Percentiles rank a stretch among this genome's conserved stretches.
Conservation (phyloP, 352 stramenopile species). For the Phytopythium ostracodes region DNA sequence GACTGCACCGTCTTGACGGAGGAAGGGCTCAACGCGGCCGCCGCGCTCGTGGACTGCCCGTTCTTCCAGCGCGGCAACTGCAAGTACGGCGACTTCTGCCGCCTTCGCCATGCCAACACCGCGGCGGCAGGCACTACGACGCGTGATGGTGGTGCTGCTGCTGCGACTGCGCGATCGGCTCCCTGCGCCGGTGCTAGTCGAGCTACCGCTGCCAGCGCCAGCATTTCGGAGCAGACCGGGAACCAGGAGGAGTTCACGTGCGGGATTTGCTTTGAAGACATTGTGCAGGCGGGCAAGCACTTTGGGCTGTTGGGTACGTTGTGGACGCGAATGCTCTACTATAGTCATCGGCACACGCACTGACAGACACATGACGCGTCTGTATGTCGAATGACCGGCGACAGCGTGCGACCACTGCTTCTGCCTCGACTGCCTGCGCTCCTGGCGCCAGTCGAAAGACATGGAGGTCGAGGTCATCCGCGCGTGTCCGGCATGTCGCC, state of each 20-base stretch:
- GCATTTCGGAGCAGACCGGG: not conserved
- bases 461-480: slow-evolving; percentile 69
- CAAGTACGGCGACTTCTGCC: slow-evolving; percentile 69
- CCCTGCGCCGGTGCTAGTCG: not conserved
- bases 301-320: slow-evolving; percentile 73
- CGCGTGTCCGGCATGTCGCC: slow-evolving; percentile 56
- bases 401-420: slow-evolving; percentile 74
- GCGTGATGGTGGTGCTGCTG: no score
- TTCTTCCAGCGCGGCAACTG: slow-evolving; percentile 75
- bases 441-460: slow-evolving; percentile 70
- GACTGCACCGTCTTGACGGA: slow-evolving; percentile 30
- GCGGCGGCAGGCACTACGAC: not conserved
- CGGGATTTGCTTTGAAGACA: slow-evolving; percentile 82
- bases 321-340: not conserved
- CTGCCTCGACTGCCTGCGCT: slow-evolving; percentile 67
- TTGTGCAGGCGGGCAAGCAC: slow-evolving; percentile 69
- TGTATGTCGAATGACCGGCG: not conserved
- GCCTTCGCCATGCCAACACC: slow-evolving; percentile 35
- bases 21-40: slow-evolving; percentile 36
- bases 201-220: not conserved
- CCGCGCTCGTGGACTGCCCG: slow-evolving; percentile 64
- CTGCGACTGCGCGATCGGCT: not conserved
- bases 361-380: not conserved
- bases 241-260: slow-evolving; percentile 55
- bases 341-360: not conserved